These are phyloP conservation scores for Pythium sukuiense DNA, from an alignment of 352 stramenopile species.

Conservation along the genomic window DNA sequence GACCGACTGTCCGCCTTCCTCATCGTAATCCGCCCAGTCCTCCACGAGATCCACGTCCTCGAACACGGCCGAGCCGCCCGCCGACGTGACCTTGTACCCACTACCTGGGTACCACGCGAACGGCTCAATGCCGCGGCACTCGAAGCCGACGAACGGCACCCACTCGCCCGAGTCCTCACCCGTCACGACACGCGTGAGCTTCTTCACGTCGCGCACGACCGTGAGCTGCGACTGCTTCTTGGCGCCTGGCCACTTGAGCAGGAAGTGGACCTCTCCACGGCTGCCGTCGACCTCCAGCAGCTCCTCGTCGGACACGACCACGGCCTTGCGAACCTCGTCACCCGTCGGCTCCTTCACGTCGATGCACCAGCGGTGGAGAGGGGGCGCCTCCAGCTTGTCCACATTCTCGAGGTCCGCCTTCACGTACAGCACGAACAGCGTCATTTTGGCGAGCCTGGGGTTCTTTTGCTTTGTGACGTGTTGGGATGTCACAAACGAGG, in stretches of 20 bases:
- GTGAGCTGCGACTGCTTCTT: conserved; percentile 82
- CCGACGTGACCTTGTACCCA: conserved; percentile 70
- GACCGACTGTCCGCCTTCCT: conserved; percentile 73
- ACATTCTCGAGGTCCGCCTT: conserved; percentile 90
- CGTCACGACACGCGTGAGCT: conserved; percentile 63
- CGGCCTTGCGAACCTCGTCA: conserved; percentile 72
- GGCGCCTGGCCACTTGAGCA: conserved; percentile 84
- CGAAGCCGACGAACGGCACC: conserved; percentile 85
- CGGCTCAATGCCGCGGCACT: conserved; percentile 83
- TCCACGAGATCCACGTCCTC: conserved; percentile 80
- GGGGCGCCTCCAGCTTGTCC: conserved; percentile 62
- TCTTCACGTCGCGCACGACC: conserved; percentile 86
- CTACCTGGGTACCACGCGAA: conserved; percentile 78
- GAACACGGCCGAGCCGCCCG: conserved; percentile 60
- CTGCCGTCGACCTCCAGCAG: conserved; percentile 69
- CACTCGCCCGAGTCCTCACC: conserved; percentile 67
- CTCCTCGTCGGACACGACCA: conserved; percentile 85
- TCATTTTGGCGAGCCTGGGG: conserved; percentile 38
- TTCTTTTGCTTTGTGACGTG: conserved; percentile 1
- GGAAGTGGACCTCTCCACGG: conserved; percentile 75
- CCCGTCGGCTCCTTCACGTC: conserved; percentile 81
- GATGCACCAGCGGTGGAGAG: conserved; percentile 78
- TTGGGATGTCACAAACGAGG: conserved; percentile 12
- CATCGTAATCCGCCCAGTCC: conserved; percentile 88
- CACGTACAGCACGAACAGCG: conserved; percentile 85